phyloP scores from a whole-genome alignment of 2,329 filamentous ascomycete species.

The Diaporthe capsici region DNA sequence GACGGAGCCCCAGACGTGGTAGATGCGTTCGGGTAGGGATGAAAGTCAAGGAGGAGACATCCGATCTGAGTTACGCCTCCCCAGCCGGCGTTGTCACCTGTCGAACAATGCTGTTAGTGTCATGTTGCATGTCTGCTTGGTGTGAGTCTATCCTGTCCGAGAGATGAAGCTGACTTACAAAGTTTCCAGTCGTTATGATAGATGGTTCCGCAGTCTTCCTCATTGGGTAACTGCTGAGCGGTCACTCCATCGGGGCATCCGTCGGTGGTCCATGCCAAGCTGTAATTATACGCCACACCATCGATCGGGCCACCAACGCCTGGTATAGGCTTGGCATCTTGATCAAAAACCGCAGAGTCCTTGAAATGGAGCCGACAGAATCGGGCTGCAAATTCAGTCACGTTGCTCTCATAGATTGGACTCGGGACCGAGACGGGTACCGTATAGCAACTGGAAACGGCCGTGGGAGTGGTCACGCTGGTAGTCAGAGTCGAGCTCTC shows the following conservation, averaged over 20 bases:
- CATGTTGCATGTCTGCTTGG: neutral
- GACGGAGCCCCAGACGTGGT: neutral
- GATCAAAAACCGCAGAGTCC: neutral
- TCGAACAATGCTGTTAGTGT: neutral
- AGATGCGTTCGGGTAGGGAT: neutral
- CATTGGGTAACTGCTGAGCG: neutral
- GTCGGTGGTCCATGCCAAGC: neutral
- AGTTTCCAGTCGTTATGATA: neutral
- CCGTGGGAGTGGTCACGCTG: neutral
- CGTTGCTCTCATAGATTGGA: neutral
- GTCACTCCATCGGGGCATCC: neutral
- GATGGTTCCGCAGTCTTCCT: neutral
- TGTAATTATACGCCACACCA: neutral
- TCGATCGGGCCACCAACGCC: neutral
- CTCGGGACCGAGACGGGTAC: neutral
- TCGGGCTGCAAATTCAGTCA: neutral
- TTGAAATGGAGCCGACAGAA: neutral
- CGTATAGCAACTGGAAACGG: neutral
- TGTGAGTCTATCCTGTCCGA: neutral
- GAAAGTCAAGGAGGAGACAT: neutral
- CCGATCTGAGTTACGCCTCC: neutral
- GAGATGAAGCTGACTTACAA: neutral
- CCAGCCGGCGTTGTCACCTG: neutral
- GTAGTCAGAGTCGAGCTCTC: neutral
- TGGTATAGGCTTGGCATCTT: neutral